Base-by-base conservation (phyloP, 257 asterid species). In the Primulina eburnea region DNA sequence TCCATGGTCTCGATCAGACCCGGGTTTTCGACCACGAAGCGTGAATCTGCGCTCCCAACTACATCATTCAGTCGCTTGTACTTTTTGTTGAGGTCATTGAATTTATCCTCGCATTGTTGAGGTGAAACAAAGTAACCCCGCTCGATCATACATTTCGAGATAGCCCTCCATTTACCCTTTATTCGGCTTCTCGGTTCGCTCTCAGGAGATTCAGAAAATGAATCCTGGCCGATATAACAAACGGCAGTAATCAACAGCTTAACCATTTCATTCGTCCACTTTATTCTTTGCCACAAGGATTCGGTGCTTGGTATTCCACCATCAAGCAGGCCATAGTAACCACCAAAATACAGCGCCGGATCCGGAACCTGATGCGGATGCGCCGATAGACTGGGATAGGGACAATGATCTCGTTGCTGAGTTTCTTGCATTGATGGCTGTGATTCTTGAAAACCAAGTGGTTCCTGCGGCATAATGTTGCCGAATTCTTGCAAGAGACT, bases 101-200 rank as follows among this genome's bases (percentile, higher is more conserved):
- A 82, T 33, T 88, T 88, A 63, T 86, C 92, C 78, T 84, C 89
- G 66, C 90, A 86, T 64, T 86, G 96, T 63, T 84, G 92, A 40
- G 92, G 87, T 0, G 90, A 83, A 12, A 82, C 87, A n/a, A 30
- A 7, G 63, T 67, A 72, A 30, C 92, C 90, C 60, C 82, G 79
- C 72, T 85, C 83, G 6, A 28, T 12, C 86, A 88, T 75, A 40
- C 64, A 70, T 6, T 33, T 32, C n/a, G 96, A 88, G 32, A 88
- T 67, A 18, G 71, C 71, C 65, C 72, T 84, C 96, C 88, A 88
- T 59, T 86, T 83, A 9, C 90, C 88, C 63, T 79, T 80, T 62
- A 62, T 67, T 47, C 63, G 76, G 0, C 37, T 75, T 38, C 56
- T 29, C 11, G 70, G 64, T 50, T 71, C 78, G 38, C 64, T 29